phyloP scores from a whole-genome alignment of 2,329 filamentous ascomycete species.

The Fusarium nodosum region DNA sequence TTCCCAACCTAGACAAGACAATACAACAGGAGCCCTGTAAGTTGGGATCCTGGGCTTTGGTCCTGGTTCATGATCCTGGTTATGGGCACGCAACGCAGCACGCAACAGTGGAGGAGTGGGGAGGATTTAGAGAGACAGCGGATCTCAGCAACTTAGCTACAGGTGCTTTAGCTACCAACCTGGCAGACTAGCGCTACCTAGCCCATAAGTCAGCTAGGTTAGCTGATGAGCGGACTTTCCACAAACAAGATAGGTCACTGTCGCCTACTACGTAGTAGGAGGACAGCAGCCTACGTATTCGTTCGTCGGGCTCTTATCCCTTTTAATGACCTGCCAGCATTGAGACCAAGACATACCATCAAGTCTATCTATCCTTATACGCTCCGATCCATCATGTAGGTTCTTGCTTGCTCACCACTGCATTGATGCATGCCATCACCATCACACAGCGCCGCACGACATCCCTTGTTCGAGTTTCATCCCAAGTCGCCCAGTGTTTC shows the following conservation, averaged over 20 bases:
- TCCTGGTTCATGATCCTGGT: constrained; percentile 11
- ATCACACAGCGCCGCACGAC: constrained; percentile 15
- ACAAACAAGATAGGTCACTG: neutral
- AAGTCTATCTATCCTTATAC: neutral
- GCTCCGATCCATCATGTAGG: constrained; percentile 26
- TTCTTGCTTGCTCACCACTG: constrained; percentile 4
- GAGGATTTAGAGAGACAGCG: constrained; percentile 25
- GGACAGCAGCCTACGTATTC: neutral
- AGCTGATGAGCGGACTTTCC: constrained; percentile 5
- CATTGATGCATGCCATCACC: neutral
- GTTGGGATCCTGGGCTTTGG: constrained; percentile 9
- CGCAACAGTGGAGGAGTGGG: constrained; percentile 33
- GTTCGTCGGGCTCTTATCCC: neutral
- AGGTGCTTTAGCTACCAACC: neutral
- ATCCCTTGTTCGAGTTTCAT: constrained; percentile 35
- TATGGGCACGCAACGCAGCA: constrained; percentile 37
- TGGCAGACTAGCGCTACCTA: neutral
- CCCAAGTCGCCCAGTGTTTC: constrained; percentile 35
- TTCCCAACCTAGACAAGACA: neutral
- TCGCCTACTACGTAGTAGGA: too few species aligned
- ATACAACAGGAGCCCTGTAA: constrained; percentile 11
- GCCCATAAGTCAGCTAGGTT: neutral
- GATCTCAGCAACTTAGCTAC: constrained; percentile 14
- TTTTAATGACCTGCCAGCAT: neutral
- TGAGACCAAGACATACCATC: neutral